A percentile compares a stretch with the other conserved stretches of the same genome.
These are phyloP conservation scores for Hymenoscyphus scutula DNA, from an alignment of 2,329 filamentous ascomycete genomes.

Conservation along the genomic window DNA sequence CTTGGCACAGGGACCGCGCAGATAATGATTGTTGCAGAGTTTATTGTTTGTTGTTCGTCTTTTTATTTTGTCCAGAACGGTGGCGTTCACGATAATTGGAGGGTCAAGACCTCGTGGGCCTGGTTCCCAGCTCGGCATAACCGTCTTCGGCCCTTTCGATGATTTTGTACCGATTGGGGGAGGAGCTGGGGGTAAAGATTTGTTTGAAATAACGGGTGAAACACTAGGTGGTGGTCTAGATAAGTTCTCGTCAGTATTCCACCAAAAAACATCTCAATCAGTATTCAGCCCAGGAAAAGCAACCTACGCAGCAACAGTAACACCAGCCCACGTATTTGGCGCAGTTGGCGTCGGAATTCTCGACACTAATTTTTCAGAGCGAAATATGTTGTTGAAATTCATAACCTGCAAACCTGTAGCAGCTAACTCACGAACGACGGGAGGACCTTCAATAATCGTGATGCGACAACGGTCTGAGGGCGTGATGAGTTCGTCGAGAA, in stretches of 20 bases:
- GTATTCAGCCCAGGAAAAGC: no score
- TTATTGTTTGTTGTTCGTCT: constrained; percentile 54
- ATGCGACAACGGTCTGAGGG: constrained; percentile 48
- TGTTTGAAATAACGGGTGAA: constrained; percentile 20
- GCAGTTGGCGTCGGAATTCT: constrained; percentile 27
- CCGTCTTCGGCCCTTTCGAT: not conserved
- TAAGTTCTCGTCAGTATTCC: no score
- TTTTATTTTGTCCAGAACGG: constrained; percentile 53
- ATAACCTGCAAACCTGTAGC: constrained; percentile 47
- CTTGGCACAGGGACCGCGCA: constrained; percentile 56
- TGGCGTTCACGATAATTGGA: constrained; percentile 46
- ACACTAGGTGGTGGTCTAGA: constrained; percentile 18
- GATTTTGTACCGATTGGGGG: constrained; percentile 10
- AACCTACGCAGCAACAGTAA: constrained; percentile 26
- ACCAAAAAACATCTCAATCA: no score
- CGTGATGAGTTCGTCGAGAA: constrained; percentile 52
- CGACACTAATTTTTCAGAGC: constrained; percentile 48
- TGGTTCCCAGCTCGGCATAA: constrained; percentile 48
- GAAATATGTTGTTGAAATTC: constrained; percentile 52
- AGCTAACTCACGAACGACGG: constrained; percentile 49
- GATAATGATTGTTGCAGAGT: constrained; percentile 61
- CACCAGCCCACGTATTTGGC: constrained; percentile 34
- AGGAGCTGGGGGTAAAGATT: not conserved
- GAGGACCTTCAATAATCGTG: constrained; percentile 53
- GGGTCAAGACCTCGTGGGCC: constrained; percentile 54